These are phyloP conservation scores for Metschnikowia kunwiensis DNA, from an alignment of 805 yeast species.

Conservation along the genomic window DNA sequence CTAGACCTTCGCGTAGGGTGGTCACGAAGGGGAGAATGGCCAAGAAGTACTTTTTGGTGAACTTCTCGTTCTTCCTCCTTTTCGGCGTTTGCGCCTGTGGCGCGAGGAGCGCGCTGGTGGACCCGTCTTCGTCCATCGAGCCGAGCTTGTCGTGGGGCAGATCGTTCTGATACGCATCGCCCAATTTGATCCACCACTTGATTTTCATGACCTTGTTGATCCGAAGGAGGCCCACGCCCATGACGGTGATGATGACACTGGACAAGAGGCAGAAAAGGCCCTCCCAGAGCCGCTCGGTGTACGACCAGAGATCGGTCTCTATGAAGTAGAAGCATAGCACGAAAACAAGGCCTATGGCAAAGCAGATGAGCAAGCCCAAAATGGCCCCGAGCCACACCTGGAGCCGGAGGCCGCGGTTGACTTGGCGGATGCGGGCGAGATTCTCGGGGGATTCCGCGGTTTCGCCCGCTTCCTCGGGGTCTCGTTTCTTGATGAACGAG, in stretches of 20 bases:
- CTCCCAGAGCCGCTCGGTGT: conserved; percentile 88
- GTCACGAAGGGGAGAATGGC: conserved; percentile 28
- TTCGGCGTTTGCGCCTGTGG: not conserved
- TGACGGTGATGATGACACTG: conserved; percentile 71
- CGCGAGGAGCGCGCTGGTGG: conserved; percentile 7
- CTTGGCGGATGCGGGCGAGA: conserved; percentile 10
- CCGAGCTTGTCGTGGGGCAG: conserved; percentile 6
- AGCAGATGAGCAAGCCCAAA: conserved; percentile 65
- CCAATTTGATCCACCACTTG: conserved; percentile 62
- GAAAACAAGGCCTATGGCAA: conserved; percentile 69
- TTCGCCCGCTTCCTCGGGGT: conserved; percentile 10
- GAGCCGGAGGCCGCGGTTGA: conserved; percentile 24
- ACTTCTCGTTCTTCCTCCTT: conserved; percentile 9
- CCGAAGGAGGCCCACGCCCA: conserved; percentile 83
- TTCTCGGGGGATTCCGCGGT: conserved; percentile 4
- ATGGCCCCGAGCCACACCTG: conserved; percentile 86
- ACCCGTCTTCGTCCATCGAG: conserved; percentile 3
- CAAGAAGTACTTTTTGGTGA: conserved; percentile 25
- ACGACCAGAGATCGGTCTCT: conserved; percentile 83
- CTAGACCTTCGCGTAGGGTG: conserved; percentile 39
- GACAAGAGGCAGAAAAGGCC: conserved; percentile 78
- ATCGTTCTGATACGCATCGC: conserved; percentile 35
- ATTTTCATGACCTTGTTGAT: conserved; percentile 73
- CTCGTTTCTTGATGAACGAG: conserved; percentile 60
- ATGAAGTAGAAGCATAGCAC: conserved; percentile 67